A percentile compares a stretch with the other conserved stretches of the same genome.
These are phyloP conservation scores for Avicennia marina DNA, from an alignment of 257 asterid genomes.

Conservation along the genomic window DNA sequence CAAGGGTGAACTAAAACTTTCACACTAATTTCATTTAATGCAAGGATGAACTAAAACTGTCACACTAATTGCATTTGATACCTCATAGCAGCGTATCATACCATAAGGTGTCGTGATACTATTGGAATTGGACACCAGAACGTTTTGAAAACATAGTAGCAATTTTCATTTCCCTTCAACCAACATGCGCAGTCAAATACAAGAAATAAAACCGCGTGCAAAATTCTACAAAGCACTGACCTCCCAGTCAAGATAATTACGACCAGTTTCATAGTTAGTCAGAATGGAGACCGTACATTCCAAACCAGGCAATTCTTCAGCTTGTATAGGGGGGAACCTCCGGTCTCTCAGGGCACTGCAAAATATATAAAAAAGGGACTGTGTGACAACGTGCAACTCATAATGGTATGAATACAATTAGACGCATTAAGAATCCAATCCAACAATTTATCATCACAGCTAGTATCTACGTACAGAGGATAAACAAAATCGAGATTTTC, in stretches of 20 bases:
- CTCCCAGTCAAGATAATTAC: conserved; percentile 97
- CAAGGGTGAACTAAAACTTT: too few species aligned
- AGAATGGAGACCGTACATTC: conserved; percentile 94
- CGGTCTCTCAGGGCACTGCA: conserved; percentile 93
- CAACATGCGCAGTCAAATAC: not conserved
- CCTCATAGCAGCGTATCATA: not conserved
- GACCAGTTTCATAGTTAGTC: conserved; percentile 74
- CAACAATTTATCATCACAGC: not conserved
- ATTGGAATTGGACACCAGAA: not conserved
- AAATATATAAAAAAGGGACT: conserved; percentile 8
- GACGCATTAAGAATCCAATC: not conserved
- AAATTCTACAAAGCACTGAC: conserved; percentile 36
- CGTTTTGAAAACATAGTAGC: not conserved
- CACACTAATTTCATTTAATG: too few species aligned
- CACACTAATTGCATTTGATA: too few species aligned
- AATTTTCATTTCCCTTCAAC: not conserved
- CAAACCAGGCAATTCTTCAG: conserved; percentile 78
- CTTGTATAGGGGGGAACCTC: conserved; percentile 88
- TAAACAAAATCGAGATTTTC: not conserved
- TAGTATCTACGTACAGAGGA: not conserved
- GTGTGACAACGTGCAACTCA: not conserved
- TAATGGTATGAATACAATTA: not conserved
- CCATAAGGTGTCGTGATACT: not conserved
- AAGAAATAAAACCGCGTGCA: not conserved
- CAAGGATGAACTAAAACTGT: too few species aligned